Evolutionary conservation across 2,329 filamentous ascomycete species (phyloP).

Genomic region (Phialophora chinensis): DNA sequence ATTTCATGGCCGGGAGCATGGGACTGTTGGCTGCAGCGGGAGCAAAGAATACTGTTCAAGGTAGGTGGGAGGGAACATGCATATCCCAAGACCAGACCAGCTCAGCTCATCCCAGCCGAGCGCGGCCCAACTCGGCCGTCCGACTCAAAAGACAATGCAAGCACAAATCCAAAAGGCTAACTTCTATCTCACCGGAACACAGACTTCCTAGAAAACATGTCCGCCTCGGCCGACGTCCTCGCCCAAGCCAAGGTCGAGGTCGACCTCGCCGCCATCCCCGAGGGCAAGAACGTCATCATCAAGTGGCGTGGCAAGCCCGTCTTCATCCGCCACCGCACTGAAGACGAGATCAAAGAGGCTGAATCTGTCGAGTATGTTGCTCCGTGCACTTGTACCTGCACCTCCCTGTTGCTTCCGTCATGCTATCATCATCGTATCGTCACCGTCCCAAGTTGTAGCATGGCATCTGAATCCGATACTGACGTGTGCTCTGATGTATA

Average conservation of each 20-base stretch:
- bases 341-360: constrained; percentile 91
- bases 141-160: neutral
- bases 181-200: constrained; percentile 36
- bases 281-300: constrained; percentile 99
- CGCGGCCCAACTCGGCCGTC: neutral
- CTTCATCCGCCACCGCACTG: constrained; percentile 98
- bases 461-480: neutral
- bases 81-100: neutral
- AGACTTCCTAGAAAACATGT: constrained; percentile 99
- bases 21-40: constrained; percentile 89
- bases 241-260: constrained; percentile 99
- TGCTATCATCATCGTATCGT: neutral
- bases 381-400: neutral
- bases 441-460: neutral
- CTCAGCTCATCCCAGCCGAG: neutral
- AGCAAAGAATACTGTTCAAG: constrained; percentile 97
- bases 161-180: neutral
- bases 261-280: constrained; percentile 86
- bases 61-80: constrained; percentile 62
- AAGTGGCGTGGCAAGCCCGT: constrained; percentile 99
- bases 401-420: neutral
- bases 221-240: constrained; percentile 95
- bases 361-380: constrained; percentile 71
- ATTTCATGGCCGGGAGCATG: constrained; percentile 98
- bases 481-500: constrained; percentile 9